Evolutionary conservation across 169 alveolate species (phyloP).

Genomic region (Pseudocohnilembus persalinus): DNA sequence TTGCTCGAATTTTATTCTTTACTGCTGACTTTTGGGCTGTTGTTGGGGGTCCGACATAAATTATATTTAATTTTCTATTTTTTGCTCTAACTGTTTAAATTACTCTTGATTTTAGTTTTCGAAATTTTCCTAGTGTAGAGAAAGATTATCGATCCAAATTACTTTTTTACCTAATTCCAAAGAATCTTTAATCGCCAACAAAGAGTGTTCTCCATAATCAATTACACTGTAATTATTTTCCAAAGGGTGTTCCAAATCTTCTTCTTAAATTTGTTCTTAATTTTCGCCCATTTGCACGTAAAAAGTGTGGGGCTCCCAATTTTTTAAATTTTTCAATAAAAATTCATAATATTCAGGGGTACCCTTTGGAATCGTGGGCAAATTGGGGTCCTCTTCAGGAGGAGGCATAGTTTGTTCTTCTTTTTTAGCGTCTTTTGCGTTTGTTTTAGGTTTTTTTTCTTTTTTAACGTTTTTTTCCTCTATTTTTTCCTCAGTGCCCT

Average conservation of each 20-base stretch:
- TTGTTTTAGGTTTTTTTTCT: constrained; percentile 8
- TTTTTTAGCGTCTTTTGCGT: neutral
- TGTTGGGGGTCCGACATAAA: constrained; percentile 2
- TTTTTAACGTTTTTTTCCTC: neutral
- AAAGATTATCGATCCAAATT: neutral
- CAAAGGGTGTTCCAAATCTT: neutral
- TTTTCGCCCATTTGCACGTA: neutral
- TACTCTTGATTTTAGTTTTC: no score
- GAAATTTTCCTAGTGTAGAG: neutral
- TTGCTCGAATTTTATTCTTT: neutral
- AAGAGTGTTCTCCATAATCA: neutral
- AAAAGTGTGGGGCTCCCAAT: neutral
- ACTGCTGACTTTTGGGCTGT: neutral
- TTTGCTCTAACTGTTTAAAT: no score
- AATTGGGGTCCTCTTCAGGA: neutral
- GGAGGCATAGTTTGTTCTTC: neutral
- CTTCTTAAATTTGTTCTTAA: neutral
- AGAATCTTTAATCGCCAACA: neutral
- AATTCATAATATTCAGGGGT: constrained; percentile 4
- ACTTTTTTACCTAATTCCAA: neutral
- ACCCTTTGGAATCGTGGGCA: neutral
- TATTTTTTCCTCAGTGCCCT: neutral
- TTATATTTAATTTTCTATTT: no score
- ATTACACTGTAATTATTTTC: no score
- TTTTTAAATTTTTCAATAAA: no score